Evolutionary conservation across 495 filamentous ascomycete species (phyloP), one percentile per base, ranked within the genome.

Genomic region (Penicillium desertorum): DNA sequence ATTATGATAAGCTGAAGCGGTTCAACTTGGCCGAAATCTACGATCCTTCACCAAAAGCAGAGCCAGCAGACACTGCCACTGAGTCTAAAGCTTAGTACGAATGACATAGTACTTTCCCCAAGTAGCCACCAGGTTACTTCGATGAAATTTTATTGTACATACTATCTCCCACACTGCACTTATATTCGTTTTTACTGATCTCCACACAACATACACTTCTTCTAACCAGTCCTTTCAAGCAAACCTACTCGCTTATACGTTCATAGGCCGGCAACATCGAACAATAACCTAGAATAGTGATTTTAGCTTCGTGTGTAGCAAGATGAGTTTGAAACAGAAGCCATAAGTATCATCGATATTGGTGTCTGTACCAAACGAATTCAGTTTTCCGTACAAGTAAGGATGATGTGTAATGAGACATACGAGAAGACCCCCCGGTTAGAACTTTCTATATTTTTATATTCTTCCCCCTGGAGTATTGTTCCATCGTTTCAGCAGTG

Each of bases 11-110:
- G 55, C 72, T 90, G 43, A 90, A 87, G 71, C 80, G 83, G 23
- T 92, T 81, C 68, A 92, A 91, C 68, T 70, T 92, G 41, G 81
- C 82, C 7, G 87, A 90, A 66, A 76, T 90, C 29, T 85, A 83
- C 57, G 72, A 77, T 43, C 78, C 79, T 46, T 73, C 75, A 1
- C 62, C 70, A 30, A 75, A 77, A 39, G 29, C 49, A 34, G 53
- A 34, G 23, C 6, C 22, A 46, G 14, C 14, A 7, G 27, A 39
- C 22, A 12, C 39, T n/a, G 10, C 22, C 11, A 22, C 29, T 23
- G 44, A 60, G n/a, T 48, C 60, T 10, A 58, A 46, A 34, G 10
- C 53, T 39, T 27, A 55, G 44, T 17, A 17, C 14, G 23, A 43
- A 53, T 43, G 11, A 3, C 6, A 20, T 9, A 7, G 6, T 32